Evolutionary conservation across 75 land plant species (phyloP).

Genomic region (Azolla pinnata): DNA sequence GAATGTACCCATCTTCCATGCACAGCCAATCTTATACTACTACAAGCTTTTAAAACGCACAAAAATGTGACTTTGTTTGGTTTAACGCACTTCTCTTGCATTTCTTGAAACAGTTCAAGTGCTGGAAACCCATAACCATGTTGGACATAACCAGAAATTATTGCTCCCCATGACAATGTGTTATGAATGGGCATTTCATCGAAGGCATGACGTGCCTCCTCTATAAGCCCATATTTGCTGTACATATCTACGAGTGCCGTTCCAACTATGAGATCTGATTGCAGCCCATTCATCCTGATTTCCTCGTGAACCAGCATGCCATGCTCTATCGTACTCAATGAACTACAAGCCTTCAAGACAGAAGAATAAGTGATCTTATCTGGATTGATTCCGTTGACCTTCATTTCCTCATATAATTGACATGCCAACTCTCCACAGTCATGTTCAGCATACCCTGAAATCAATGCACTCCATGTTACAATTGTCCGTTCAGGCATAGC

Average conservation of each 20-base stretch:
- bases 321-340: slow-evolving; percentile 36
- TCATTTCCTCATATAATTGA: slow-evolving; percentile 33
- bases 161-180: slow-evolving; percentile 54
- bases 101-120: slow-evolving; percentile 34
- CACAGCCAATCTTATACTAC: background rate
- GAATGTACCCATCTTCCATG: slow-evolving; percentile 1
- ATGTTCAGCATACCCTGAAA: slow-evolving; percentile 62
- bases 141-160: slow-evolving; percentile 54
- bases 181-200: slow-evolving; percentile 18
- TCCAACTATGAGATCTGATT: slow-evolving; percentile 28
- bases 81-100: slow-evolving; percentile 22
- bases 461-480: slow-evolving; percentile 61
- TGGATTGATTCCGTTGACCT: slow-evolving; percentile 17
- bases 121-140: slow-evolving; percentile 43
- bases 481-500: slow-evolving; percentile 24
- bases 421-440: slow-evolving; percentile 42
- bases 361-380: slow-evolving; percentile 44
- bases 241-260: slow-evolving; percentile 58
- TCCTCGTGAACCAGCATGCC: slow-evolving; percentile 42
- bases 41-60: slow-evolving; percentile 29
- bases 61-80: slow-evolving; percentile 51
- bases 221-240: slow-evolving; percentile 39
- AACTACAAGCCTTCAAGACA: slow-evolving; percentile 44
- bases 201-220: slow-evolving; percentile 31
- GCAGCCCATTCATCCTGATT: slow-evolving; percentile 29